Percentiles rank a stretch among this genome's conserved stretches.
Conservation (phyloP, 2,329 filamentous ascomycete species). For the Bertia moriformis region DNA sequence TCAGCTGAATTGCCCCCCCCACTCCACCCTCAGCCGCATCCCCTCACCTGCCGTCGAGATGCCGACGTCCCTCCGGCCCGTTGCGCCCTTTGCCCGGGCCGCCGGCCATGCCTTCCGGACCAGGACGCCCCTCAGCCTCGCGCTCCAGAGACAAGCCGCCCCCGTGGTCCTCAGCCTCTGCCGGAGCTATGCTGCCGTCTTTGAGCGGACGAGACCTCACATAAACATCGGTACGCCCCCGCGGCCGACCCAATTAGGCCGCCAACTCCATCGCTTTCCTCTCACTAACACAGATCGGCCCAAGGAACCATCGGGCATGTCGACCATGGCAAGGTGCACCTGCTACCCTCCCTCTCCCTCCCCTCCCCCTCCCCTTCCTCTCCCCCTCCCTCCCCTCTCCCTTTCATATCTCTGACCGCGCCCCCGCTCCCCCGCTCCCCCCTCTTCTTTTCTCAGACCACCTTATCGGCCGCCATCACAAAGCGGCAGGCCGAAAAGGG, state of each 20-base stretch:
- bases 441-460: constrained; percentile 50
- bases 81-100: constrained; percentile 69
- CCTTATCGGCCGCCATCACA: constrained; percentile 94
- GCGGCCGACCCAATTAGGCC: constrained; percentile 3
- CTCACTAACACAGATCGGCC: constrained; percentile 1
- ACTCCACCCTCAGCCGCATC: too few relatives aligned
- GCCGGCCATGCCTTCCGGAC: constrained; percentile 61
- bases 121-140: constrained; percentile 65
- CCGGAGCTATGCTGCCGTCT: constrained; percentile 49
- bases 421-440: constrained; percentile 5
- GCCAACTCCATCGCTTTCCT: constrained; percentile 6
- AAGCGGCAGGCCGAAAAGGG: constrained; percentile 95
- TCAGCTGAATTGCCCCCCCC: too few relatives aligned
- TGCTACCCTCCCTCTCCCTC: constrained; percentile 1
- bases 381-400: background rate
- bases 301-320: constrained; percentile 94
- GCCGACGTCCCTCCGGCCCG: constrained; percentile 65
- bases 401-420: background rate
- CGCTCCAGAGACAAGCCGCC: constrained; percentile 45
- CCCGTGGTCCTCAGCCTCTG: constrained; percentile 51
- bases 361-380: background rate
- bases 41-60: too few relatives aligned
- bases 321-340: constrained; percentile 88
- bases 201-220: constrained; percentile 86
- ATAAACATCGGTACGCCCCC: constrained; percentile 81